Conservation (phyloP, 2,329 filamentous ascomycete genomes). For the Diaporthe sp. region DNA sequence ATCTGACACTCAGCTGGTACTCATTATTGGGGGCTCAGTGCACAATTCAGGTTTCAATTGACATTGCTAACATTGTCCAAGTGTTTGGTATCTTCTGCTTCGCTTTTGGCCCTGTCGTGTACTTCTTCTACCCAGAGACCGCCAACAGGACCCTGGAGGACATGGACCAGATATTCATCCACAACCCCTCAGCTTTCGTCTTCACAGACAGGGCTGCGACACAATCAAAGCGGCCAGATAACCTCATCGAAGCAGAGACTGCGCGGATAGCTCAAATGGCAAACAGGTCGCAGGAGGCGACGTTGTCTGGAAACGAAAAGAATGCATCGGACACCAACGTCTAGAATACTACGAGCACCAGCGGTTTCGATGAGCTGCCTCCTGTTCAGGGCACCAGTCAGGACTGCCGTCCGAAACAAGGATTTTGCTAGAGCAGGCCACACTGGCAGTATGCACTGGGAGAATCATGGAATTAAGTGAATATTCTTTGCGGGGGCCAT, state of each 20-base stretch:
- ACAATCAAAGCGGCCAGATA: conserved; percentile 52
- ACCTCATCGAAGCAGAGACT: conserved; percentile 53
- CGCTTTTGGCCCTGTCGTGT: conserved; percentile 56
- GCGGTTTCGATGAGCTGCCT: background rate
- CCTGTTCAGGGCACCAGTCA: background rate
- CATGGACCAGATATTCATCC: conserved; percentile 59
- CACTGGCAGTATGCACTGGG: background rate
- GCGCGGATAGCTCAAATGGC: conserved; percentile 44
- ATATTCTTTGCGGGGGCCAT: background rate
- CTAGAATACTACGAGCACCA: background rate
- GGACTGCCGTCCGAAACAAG: no score
- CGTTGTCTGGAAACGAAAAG: conserved; percentile 26
- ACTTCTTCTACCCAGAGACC: conserved; percentile 65
- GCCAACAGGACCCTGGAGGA: conserved; percentile 61
- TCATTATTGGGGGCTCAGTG: background rate
- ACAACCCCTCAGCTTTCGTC: conserved; percentile 50
- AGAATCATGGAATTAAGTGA: background rate
- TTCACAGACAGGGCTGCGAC: conserved; percentile 51
- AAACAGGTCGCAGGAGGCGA: conserved; percentile 23
- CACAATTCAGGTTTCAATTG: rapidly evolving
- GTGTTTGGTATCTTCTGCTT: conserved; percentile 49
- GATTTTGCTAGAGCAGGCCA: background rate
- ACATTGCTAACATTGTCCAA: background rate
- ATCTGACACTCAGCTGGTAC: background rate
- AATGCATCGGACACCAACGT: background rate